phyloP scores from a whole-genome alignment of 176 grass and related monocot species.

The Poa pratensis region DNA sequence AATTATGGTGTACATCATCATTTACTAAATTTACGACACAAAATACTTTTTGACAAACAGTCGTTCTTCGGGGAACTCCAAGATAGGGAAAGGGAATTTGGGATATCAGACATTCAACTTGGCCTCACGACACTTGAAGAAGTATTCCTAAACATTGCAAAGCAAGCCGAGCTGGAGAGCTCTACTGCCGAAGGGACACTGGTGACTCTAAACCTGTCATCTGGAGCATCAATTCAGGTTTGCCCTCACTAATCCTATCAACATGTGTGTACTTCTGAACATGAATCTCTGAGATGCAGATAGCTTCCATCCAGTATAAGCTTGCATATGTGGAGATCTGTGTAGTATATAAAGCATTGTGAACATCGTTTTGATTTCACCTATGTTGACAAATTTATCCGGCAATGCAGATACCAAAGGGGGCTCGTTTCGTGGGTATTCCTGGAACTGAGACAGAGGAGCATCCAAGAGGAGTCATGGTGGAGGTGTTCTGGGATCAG shows the following conservation, averaged over 20 bases:
- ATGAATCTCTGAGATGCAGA: slow-evolving; percentile 20
- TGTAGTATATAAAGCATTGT: slow-evolving; percentile 4
- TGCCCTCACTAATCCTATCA: slow-evolving; percentile 21
- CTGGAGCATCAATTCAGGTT: slow-evolving; percentile 87
- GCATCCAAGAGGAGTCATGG: slow-evolving; percentile 88
- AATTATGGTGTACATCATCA: slow-evolving; percentile 11
- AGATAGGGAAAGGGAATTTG: slow-evolving; percentile 84
- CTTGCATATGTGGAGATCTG: not conserved
- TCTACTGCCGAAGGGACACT: slow-evolving; percentile 76
- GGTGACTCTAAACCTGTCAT: slow-evolving; percentile 70
- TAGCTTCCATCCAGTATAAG: slow-evolving; percentile 11
- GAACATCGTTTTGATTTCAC: slow-evolving; percentile 12
- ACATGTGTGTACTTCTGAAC: not conserved
- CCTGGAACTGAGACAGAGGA: slow-evolving; percentile 82
- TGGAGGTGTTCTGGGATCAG: slow-evolving; percentile 95
- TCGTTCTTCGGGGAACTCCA: slow-evolving; percentile 83
- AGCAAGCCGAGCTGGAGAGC: slow-evolving; percentile 88
- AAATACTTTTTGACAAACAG: slow-evolving; percentile 49
- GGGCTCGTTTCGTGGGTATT: slow-evolving; percentile 82
- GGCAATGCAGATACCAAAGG: slow-evolving; percentile 79
- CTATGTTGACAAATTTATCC: not conserved
- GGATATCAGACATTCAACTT: slow-evolving; percentile 93
- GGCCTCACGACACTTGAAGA: slow-evolving; percentile 93
- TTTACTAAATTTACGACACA: slow-evolving; percentile 14
- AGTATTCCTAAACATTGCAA: slow-evolving; percentile 96